Conservation (phyloP, 805 yeast species). For the Hanseniaspora lindneri region DNA sequence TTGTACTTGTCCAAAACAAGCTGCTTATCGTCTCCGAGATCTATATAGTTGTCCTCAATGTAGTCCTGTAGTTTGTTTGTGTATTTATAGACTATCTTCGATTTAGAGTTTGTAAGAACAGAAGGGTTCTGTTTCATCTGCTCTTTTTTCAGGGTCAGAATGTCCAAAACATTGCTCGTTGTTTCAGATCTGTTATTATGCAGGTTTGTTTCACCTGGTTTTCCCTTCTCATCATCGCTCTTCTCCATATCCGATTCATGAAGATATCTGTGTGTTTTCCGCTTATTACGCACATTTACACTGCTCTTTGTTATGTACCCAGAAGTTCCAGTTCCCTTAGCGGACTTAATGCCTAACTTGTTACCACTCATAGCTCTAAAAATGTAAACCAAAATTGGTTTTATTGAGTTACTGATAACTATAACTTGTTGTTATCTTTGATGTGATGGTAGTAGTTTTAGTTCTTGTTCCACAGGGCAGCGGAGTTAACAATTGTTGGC, state of each 20-base stretch:
- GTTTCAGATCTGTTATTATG: not conserved
- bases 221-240: conserved; percentile 1
- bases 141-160: not conserved
- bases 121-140: not conserved
- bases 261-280: conserved; percentile 3
- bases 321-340: conserved; percentile 15
- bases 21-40: not conserved
- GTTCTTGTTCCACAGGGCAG: too few species aligned
- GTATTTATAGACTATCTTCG: not conserved
- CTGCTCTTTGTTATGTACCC: conserved; percentile 12
- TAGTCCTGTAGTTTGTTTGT: conserved; percentile 7
- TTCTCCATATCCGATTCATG: conserved; percentile 15
- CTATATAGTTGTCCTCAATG: conserved; percentile 10
- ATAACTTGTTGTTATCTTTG: too few species aligned
- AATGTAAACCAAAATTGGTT: too few species aligned
- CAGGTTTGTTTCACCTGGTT: not conserved
- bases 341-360: conserved; percentile 13
- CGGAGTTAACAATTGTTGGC: too few species aligned
- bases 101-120: not conserved
- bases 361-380: conserved; percentile 2
- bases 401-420: too few species aligned
- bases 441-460: too few species aligned
- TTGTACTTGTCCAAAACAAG: not conserved
- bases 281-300: not conserved
- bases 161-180: not conserved